phyloP scores from a whole-genome alignment of 2,329 filamentous ascomycete species.

The Tricladium varicosporioides region DNA sequence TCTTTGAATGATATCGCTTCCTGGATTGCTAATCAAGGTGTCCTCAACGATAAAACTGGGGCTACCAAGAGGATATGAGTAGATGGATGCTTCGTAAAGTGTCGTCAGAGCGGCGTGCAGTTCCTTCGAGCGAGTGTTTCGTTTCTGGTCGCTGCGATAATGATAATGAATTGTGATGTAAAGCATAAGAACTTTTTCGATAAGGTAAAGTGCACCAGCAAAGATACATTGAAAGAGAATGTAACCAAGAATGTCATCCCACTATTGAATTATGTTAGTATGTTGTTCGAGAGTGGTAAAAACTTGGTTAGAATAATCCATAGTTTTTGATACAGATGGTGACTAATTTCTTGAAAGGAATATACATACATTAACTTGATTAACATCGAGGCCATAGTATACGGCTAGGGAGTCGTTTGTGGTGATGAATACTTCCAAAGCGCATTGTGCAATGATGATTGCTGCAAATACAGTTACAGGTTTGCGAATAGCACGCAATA shows the following conservation, averaged over 20 bases:
- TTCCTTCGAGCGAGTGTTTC: constrained; percentile 75
- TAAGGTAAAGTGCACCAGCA: neutral
- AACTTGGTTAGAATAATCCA: no score
- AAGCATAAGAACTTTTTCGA: neutral
- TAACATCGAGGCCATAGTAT: neutral
- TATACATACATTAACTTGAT: neutral
- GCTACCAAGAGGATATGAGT: constrained; percentile 87
- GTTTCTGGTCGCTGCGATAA: constrained; percentile 58
- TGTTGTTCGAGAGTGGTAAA: neutral
- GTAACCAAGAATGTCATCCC: neutral
- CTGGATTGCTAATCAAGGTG: constrained; percentile 71
- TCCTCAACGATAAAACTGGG: constrained; percentile 86
- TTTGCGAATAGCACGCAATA: neutral
- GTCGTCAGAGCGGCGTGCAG: constrained; percentile 71
- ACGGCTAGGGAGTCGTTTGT: neutral
- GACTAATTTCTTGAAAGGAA: no score
- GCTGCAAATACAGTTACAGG: neutral
- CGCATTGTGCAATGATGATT: neutral
- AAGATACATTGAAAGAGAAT: neutral
- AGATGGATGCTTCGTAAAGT: constrained; percentile 83
- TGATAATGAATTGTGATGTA: constrained; percentile 46
- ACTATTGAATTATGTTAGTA: neutral
- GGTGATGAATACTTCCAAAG: no score
- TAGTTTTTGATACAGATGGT: no score
- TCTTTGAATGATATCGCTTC: neutral